Conservation (phyloP, 441 rosid species). For the Erodium chrysanthum region DNA sequence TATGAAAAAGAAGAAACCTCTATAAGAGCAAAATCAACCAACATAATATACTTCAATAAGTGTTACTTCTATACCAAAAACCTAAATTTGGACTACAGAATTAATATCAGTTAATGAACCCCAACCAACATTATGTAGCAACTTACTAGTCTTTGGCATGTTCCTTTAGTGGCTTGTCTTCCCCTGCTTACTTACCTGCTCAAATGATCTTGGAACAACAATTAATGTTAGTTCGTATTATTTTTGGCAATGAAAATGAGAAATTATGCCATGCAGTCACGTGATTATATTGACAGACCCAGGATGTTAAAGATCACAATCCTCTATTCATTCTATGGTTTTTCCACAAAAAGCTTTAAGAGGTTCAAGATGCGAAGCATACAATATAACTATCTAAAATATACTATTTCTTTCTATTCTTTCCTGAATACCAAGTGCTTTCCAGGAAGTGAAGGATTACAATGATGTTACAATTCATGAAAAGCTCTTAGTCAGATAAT, state of each 20-base stretch:
- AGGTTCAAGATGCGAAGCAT: not conserved
- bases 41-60: not conserved
- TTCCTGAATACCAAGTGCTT: not conserved
- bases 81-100: not conserved
- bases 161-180: not conserved
- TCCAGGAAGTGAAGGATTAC: conserved; percentile 2
- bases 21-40: not conserved
- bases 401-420: not conserved
- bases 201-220: not conserved
- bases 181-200: conserved; percentile 2
- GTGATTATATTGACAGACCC: not conserved
- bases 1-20: not conserved
- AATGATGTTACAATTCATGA: conserved; percentile 21
- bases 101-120: no score
- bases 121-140: not conserved
- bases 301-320: not conserved
- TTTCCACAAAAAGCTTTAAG: not conserved
- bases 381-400: not conserved
- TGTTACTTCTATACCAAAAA: not conserved
- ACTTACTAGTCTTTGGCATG: not conserved
- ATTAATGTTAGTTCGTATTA: not conserved
- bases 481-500: conserved; percentile 26
- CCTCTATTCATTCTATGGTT: not conserved
- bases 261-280: not conserved
- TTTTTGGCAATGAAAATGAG: not conserved